Percentiles rank a stretch among this genome's conserved stretches.
These are phyloP conservation scores for Rhizopus sp. DNA, from an alignment of 371 early-diverging fungal species.

Conservation along the genomic window DNA sequence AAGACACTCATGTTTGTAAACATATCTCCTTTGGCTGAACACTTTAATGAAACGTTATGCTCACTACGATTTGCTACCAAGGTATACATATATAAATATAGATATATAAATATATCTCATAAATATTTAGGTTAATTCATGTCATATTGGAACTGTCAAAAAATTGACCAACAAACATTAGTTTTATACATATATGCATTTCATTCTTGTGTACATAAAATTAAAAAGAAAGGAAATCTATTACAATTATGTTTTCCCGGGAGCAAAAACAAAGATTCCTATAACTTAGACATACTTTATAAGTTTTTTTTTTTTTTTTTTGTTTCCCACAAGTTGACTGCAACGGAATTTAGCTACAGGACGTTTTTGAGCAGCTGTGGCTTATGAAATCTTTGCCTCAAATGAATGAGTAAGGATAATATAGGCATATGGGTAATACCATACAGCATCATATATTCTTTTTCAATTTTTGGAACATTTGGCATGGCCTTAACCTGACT, in stretches of 20 bases:
- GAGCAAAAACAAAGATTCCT: too few relatives aligned
- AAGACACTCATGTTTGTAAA: conserved; percentile 99
- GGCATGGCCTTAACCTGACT: conserved; percentile 40
- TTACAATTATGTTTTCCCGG: too few relatives aligned
- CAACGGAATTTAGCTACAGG: too few relatives aligned
- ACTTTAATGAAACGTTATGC: conserved; percentile 88
- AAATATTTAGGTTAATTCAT: conserved; percentile 17
- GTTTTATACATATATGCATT: too few relatives aligned
- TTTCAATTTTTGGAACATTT: conserved; percentile 38
- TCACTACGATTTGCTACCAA: conserved; percentile 97
- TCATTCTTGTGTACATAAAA: too few relatives aligned
- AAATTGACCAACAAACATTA: too few relatives aligned
- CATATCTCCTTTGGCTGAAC: conserved; percentile 76
- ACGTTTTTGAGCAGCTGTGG: too few relatives aligned
- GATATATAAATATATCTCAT: not conserved
- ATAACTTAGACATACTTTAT: too few relatives aligned
- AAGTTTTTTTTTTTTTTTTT: too few relatives aligned
- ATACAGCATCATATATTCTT: conserved; percentile 17
- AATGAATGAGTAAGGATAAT: conserved; percentile 58
- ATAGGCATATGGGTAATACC: conserved; percentile 51
- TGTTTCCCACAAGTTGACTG: too few relatives aligned
- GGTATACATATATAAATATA: conserved; percentile 44
- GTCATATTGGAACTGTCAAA: conserved; percentile 18
- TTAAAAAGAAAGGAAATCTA: too few relatives aligned
- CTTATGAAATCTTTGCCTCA: conserved; percentile 43